phyloP scores from a whole-genome alignment of 345 rosid genomes.

The Tarenaya hassleriana region DNA sequence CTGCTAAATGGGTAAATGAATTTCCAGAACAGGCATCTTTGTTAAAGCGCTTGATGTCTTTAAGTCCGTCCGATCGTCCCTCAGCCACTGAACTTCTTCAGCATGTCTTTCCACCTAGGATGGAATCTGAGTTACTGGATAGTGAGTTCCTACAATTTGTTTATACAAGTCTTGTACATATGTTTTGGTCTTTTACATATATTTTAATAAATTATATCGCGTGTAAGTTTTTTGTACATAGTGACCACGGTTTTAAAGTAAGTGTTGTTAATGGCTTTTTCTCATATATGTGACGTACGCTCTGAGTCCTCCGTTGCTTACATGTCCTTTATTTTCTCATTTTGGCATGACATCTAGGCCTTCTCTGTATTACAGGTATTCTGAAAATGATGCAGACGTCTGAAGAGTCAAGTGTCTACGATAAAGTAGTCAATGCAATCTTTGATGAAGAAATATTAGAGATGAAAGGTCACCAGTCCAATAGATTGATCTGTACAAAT shows the following conservation, averaged over 20 bases:
- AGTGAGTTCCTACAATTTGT: constrained; percentile 41
- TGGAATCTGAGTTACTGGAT: constrained; percentile 85
- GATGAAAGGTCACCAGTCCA: constrained; percentile 47
- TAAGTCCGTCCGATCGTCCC: constrained; percentile 96
- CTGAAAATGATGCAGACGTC: constrained; percentile 76
- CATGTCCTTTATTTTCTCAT: constrained; percentile 6
- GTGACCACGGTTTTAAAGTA: background rate
- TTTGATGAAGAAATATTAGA: constrained; percentile 65
- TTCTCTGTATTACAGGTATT: constrained; percentile 48
- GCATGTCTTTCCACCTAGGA: constrained; percentile 78
- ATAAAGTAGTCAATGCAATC: constrained; percentile 73
- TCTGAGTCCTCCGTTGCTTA: constrained; percentile 1
- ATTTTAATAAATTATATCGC: background rate
- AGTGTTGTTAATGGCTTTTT: constrained; percentile 5
- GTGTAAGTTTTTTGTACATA: constrained; percentile 4
- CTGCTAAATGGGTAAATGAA: constrained; percentile 67
- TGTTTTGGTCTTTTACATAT: constrained; percentile 3
- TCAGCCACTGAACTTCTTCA: constrained; percentile 83
- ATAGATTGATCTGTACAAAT: constrained; percentile 31
- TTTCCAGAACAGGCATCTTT: constrained; percentile 87
- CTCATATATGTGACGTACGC: background rate
- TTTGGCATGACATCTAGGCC: constrained; percentile 18
- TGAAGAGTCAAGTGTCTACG: constrained; percentile 81
- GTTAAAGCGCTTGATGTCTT: constrained; percentile 65
- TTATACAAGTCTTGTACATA: constrained; percentile 7